Evolutionary conservation across 441 rosid species (phyloP).

Genomic region (Omphalea diandra): DNA sequence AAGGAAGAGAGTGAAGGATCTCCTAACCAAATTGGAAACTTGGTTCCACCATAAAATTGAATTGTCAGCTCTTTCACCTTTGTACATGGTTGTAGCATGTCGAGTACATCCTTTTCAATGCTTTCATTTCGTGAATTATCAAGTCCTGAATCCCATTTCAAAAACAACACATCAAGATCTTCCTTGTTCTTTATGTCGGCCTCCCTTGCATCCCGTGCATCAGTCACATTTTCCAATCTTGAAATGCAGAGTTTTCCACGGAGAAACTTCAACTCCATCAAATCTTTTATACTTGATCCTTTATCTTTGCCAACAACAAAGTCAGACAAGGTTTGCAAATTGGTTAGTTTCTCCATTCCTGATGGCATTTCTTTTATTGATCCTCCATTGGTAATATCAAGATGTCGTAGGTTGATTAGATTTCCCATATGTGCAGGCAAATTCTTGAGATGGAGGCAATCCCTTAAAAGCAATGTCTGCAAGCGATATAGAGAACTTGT

Average conservation of each 20-base stretch:
- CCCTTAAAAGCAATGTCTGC: conserved; percentile 8
- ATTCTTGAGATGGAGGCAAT: conserved; percentile 12
- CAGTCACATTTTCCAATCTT: conserved; percentile 20
- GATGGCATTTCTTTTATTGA: conserved; percentile 18
- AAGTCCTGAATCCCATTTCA: conserved; percentile 14
- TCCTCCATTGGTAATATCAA: conserved; percentile 11
- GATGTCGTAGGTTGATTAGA: conserved; percentile 23
- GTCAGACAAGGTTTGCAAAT: conserved; percentile 17
- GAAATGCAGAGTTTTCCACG: conserved; percentile 20
- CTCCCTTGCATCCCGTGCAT: conserved; percentile 19
- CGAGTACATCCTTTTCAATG: conserved; percentile 12
- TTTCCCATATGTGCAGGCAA: conserved; percentile 18
- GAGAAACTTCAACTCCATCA: conserved; percentile 3
- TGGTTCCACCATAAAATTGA: conserved; percentile 4
- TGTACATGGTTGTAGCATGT: conserved; percentile 26
- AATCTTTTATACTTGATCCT: background rate
- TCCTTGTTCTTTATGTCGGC: conserved; percentile 13
- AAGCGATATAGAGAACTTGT: background rate
- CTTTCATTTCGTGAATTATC: background rate
- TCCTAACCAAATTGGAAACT: conserved; percentile 32
- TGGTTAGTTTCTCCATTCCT: conserved; percentile 16
- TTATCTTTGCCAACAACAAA: conserved; percentile 1
- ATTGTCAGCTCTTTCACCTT: conserved; percentile 20
- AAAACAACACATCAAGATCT: conserved; percentile 13
- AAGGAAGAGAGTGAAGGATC: conserved; percentile 3